Conservation (phyloP, 2,329 filamentous ascomycete genomes). For the Alternaria ethzedia region DNA sequence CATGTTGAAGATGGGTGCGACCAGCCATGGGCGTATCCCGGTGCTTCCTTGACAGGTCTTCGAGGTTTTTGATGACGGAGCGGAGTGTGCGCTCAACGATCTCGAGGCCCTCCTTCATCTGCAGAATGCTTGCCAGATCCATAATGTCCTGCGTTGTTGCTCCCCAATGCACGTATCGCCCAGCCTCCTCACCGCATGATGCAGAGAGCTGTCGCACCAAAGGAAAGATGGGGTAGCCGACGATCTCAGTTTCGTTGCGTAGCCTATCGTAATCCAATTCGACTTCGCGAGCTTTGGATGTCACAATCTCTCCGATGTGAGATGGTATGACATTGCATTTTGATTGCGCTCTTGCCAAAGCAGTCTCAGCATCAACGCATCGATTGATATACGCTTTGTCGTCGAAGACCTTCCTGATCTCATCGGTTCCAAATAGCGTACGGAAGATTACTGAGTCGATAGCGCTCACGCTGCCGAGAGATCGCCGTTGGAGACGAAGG, state of each 20-base stretch:
- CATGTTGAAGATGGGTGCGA: constrained; percentile 64
- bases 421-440: constrained; percentile 59
- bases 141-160: constrained; percentile 67
- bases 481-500: constrained; percentile 25
- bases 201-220: constrained; percentile 57
- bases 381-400: constrained; percentile 58
- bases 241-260: constrained; percentile 57
- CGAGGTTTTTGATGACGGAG: constrained; percentile 53
- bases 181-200: constrained; percentile 45
- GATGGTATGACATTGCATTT: constrained; percentile 56
- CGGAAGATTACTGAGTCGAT: constrained; percentile 61
- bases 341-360: constrained; percentile 59
- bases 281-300: constrained; percentile 34
- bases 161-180: constrained; percentile 63
- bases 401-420: constrained; percentile 59
- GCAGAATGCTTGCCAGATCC: constrained; percentile 61
- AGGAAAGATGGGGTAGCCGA: constrained; percentile 62
- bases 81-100: constrained; percentile 56
- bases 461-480: constrained; percentile 42
- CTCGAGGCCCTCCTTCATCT: constrained; percentile 59
- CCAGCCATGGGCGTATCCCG: constrained; percentile 64
- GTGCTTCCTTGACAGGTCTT: constrained; percentile 53
- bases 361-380: constrained; percentile 60
- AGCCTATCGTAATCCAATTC: constrained; percentile 55
- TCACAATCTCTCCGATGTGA: constrained; percentile 45